Evolutionary conservation across 2,329 filamentous ascomycete genomes (phyloP), one percentile per base, ranked within the genome.

Genomic region (Elsinoe ampelina): DNA sequence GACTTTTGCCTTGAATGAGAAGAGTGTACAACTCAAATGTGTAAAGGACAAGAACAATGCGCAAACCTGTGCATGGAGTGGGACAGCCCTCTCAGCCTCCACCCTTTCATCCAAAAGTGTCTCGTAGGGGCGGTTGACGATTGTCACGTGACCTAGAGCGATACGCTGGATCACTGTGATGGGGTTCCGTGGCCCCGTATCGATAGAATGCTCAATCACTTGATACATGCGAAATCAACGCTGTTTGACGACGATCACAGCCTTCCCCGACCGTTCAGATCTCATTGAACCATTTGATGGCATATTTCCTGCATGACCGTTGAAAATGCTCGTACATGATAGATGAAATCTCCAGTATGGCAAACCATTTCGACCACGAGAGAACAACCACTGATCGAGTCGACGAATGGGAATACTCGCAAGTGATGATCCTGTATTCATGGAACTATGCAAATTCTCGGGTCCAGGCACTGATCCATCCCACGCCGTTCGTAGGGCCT

Each of bases 21-120:
- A 52, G 15, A 52, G 48, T n/a, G 48, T 52, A 11, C 48, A 52
- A 34, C 34, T 52, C 11, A 52, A 39, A 13, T 52, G 48, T 20
- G n/a, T 20, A 13, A 36, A 52, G 35, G 48, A 39, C 34, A 52
- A 52, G 48, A 26, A 34, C 15, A 52, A 52, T 15, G 48, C 48
- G 8, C 34, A 52, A 12, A 39, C 26, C 32, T 52, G 48, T 39
- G 30, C 13, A 10, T 52, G 26, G 48, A 52, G 34, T 15, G 48
- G 48, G 3, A 52, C 48, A 7, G 13, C 15, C 13, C 38, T 52
- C 19, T 35, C 32, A 15, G 34, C 32, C 19, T 52, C 48, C 19
- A 52, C 48, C 8, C 22, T 52, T 2, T 35, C 26, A 7, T 36
- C 32, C 11, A 52, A 52, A 34, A 50, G 45, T 10, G 45, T 50